phyloP scores from a whole-genome alignment of 768 basidiomycete genomes.

The Sporobolomyces phaffii region DNA sequence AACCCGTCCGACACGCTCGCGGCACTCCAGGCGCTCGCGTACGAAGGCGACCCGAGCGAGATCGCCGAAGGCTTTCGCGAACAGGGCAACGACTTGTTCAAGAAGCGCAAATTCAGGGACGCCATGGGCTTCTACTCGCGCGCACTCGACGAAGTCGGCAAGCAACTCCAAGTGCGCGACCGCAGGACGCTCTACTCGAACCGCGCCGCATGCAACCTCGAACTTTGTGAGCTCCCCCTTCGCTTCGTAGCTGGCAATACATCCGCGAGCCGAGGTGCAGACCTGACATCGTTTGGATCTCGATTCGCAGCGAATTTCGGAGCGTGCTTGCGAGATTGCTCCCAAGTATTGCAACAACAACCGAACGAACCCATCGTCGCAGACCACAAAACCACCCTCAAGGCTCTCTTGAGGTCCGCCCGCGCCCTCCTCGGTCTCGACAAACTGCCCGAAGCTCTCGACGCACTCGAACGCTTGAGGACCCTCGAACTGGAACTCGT shows the following conservation, averaged over 20 bases:
- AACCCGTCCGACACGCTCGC: slow-evolving; percentile 57
- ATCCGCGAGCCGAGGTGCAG: too few relatives aligned
- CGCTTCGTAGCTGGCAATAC: too few relatives aligned
- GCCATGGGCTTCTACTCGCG: slow-evolving; percentile 85
- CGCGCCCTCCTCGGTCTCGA: slow-evolving; percentile 68
- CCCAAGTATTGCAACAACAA: slow-evolving; percentile 54
- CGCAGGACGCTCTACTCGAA: slow-evolving; percentile 66
- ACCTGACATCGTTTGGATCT: too few relatives aligned
- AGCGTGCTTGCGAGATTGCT: slow-evolving; percentile 76
- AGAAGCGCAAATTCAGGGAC: slow-evolving; percentile 76
- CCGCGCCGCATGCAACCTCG: slow-evolving; percentile 87
- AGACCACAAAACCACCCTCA: slow-evolving; percentile 62
- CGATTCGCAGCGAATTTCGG: slow-evolving; percentile 78
- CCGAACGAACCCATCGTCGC: slow-evolving; percentile 35
- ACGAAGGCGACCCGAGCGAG: slow-evolving; percentile 95
- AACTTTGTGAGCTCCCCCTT: slow-evolving; percentile 59
- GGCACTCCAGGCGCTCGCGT: slow-evolving; percentile 74
- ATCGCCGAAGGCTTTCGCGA: slow-evolving; percentile 87
- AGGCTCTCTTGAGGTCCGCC: slow-evolving; percentile 81
- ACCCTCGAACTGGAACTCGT: slow-evolving; percentile 53
- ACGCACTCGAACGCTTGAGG: slow-evolving; percentile 66
- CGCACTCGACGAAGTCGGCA: slow-evolving; percentile 76
- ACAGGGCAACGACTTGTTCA: slow-evolving; percentile 91
- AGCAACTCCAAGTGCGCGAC: slow-evolving; percentile 49
- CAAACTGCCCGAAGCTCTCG: slow-evolving; percentile 70